Conservation (phyloP, 2,329 filamentous ascomycete species). For the Daldinia eschscholtzii region DNA sequence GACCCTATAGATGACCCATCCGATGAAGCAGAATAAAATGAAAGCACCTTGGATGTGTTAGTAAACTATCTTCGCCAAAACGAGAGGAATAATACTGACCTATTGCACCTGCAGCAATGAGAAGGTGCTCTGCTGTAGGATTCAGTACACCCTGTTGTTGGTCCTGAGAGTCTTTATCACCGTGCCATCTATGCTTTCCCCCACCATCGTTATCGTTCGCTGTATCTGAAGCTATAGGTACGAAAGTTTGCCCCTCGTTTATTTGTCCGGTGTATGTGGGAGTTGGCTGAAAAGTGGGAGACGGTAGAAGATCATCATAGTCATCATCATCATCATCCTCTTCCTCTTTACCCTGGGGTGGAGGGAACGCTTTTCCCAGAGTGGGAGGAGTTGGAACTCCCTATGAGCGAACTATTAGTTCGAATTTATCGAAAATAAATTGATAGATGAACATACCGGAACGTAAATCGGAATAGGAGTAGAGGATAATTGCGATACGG, state of each 20-base stretch:
- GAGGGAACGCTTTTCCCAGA: background rate
- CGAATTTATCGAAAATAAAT: background rate
- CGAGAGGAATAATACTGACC: slow-evolving; percentile 47
- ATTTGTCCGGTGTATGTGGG: background rate
- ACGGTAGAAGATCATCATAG: background rate
- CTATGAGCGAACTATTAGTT: background rate
- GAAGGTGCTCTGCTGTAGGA: slow-evolving; percentile 50
- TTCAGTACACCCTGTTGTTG: slow-evolving; percentile 42
- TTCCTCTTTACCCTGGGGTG: slow-evolving; percentile 4
- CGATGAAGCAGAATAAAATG: slow-evolving; percentile 59
- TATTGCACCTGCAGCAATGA: slow-evolving; percentile 55
- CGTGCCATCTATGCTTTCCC: slow-evolving; percentile 26
- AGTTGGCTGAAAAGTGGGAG: slow-evolving; percentile 12
- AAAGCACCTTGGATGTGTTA: slow-evolving; percentile 55
- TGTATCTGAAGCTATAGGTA: background rate
- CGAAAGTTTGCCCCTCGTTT: background rate
- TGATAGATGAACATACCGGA: slow-evolving; percentile 19
- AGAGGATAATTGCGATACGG: slow-evolving; percentile 2
- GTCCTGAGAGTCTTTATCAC: slow-evolving; percentile 24
- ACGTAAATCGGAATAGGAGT: background rate
- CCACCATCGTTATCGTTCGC: slow-evolving; percentile 10
- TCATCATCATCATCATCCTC: background rate
- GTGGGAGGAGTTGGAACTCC: background rate
- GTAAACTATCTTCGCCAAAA: background rate
- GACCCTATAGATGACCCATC: slow-evolving; percentile 61